Conservation (phyloP, 23 red algal genomes). For the Gracilaria caudata region DNA sequence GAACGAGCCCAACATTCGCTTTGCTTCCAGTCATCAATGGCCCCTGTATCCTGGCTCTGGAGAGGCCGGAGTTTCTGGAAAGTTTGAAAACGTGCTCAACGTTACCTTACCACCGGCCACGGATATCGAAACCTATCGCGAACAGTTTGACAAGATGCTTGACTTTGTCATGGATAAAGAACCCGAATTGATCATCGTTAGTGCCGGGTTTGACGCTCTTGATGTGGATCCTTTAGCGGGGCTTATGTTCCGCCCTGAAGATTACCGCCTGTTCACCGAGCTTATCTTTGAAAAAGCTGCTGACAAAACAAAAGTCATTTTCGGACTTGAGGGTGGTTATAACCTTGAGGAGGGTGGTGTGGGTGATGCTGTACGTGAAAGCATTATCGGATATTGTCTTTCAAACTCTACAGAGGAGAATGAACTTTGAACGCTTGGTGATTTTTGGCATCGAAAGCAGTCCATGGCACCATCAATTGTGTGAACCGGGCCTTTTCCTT, state of each 20-base stretch:
- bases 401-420: neutral
- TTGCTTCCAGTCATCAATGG: slow-evolving; percentile 84
- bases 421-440: neutral
- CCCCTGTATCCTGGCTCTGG: slow-evolving; percentile 94
- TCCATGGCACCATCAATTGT: neutral
- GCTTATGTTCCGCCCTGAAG: slow-evolving; percentile 73
- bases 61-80: slow-evolving; percentile 47
- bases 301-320: slow-evolving; percentile 67
- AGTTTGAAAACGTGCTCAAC: slow-evolving; percentile 81
- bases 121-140: slow-evolving; percentile 53
- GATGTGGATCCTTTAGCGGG: slow-evolving; percentile 85
- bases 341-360: slow-evolving; percentile 60
- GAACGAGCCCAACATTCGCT: slow-evolving; percentile 48
- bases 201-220: slow-evolving; percentile 95
- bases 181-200: slow-evolving; percentile 84
- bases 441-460: neutral
- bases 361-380: slow-evolving; percentile 47
- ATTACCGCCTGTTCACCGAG: slow-evolving; percentile 79
- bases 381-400: slow-evolving; percentile 51
- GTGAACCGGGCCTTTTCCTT: neutral
- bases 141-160: slow-evolving; percentile 71
- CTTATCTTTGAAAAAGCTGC: slow-evolving; percentile 61
- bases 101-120: slow-evolving; percentile 66
- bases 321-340: slow-evolving; percentile 97
- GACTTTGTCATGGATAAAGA: slow-evolving; percentile 45